Conservation (phyloP, 169 alveolate genomes). For the Cryptosporidium sp. region DNA sequence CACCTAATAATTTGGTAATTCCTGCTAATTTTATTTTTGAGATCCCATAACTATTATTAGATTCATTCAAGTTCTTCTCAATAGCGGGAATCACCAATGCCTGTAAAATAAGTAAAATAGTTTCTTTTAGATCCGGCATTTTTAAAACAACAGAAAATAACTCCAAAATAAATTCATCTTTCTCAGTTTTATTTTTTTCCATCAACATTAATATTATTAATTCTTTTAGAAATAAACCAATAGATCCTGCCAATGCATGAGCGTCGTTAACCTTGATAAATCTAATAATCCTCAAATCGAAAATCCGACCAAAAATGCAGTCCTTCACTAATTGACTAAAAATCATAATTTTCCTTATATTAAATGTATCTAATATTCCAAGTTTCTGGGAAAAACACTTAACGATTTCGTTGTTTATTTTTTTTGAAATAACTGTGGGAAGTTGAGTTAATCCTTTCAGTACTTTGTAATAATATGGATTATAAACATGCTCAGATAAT, state of each 20-base stretch:
- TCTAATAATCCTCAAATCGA: slow-evolving; percentile 39
- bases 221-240: slow-evolving; percentile 38
- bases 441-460: slow-evolving; percentile 21
- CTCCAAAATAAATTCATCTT: neutral
- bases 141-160: neutral
- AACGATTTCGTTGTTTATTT: slow-evolving; percentile 20
- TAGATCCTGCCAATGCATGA: slow-evolving; percentile 10
- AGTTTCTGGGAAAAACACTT: slow-evolving; percentile 30
- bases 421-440: slow-evolving; percentile 49
- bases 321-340: slow-evolving; percentile 34
- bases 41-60: slow-evolving; percentile 1
- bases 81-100: slow-evolving; percentile 51
- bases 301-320: slow-evolving; percentile 37
- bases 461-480: slow-evolving; percentile 38
- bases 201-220: slow-evolving; percentile 4
- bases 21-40: slow-evolving; percentile 2
- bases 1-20: slow-evolving; percentile 3
- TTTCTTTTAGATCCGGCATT: slow-evolving; percentile 41
- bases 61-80: neutral
- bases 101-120: neutral
- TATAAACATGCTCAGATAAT: slow-evolving; percentile 31
- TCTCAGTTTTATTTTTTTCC: neutral
- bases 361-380: slow-evolving; percentile 25
- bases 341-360: slow-evolving; percentile 24
- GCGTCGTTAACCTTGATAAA: slow-evolving; percentile 6